Evolutionary conservation across 768 basidiomycete species (phyloP).

Genomic region (Trametes sanguinea): DNA sequence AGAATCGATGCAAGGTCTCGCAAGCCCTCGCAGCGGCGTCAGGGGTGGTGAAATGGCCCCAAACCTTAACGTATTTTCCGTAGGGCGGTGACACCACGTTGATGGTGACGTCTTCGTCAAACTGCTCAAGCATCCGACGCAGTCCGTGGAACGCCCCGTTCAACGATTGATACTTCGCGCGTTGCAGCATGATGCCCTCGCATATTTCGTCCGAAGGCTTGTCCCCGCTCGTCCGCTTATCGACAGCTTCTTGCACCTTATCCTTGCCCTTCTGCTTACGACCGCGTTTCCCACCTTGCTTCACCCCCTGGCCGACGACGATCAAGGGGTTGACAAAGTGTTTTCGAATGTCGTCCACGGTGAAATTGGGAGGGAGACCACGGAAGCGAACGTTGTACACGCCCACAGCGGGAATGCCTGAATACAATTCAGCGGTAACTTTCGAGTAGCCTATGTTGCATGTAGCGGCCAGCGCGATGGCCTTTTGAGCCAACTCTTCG

Average conservation of each 20-base stretch:
- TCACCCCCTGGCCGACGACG: neutral
- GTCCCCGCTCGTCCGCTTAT: neutral
- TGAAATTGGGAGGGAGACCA: constrained; percentile 50
- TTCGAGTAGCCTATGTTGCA: constrained; percentile 41
- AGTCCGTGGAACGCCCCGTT: constrained; percentile 41
- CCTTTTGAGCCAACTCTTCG: constrained; percentile 49
- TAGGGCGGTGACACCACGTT: constrained; percentile 55
- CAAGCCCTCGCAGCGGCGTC: constrained; percentile 55
- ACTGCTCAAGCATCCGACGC: constrained; percentile 38
- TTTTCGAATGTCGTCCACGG: constrained; percentile 39
- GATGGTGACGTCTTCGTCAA: constrained; percentile 44
- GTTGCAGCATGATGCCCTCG: constrained; percentile 53
- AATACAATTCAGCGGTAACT: constrained; percentile 52
- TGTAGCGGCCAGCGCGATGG: constrained; percentile 45
- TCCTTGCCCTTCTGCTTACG: neutral
- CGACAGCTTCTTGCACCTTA: neutral
- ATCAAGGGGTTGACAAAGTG: constrained; percentile 2
- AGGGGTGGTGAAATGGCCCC: constrained; percentile 56
- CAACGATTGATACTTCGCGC: constrained; percentile 45
- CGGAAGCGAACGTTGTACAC: constrained; percentile 61
- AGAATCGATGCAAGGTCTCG: constrained; percentile 47
- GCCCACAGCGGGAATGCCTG: constrained; percentile 60
- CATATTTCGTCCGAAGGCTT: constrained; percentile 27
- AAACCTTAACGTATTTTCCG: constrained; percentile 48
- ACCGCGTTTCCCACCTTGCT: neutral